Evolutionary conservation across 257 asterid genomes (phyloP), one percentile per base, ranked within the genome.

Genomic region (Solanum paucissectum): DNA sequence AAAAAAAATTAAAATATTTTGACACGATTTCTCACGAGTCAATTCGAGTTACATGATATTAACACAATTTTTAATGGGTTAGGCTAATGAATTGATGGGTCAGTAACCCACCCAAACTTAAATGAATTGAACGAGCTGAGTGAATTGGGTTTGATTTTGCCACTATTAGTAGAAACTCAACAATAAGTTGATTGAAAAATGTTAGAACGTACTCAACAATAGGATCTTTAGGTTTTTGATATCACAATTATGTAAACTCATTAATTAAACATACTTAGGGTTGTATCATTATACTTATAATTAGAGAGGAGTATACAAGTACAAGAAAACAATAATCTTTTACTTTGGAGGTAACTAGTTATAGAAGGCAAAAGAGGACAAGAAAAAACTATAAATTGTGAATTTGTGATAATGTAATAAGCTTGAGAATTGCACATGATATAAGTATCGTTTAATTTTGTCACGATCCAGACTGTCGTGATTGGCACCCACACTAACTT

Each of bases 81-180:
- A 0, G 0, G 9, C 23, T 49, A 49, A 49, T 14, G 3, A 2
- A 5, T 49, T 0, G 0, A 0, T 3, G 3, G 0, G 3, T 49
- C 3, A 49, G 0, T 49, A 49, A 49, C 2, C 9, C 20, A 49
- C 1, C 23, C 62, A 52, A 16, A 52, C 9, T 52, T 52, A 16
- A 52, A 52, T 16, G 9, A 14, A 49, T 49, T 14, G 21, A 3
- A 49, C 1, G 58, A 49, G 58, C 1, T 14, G 58, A 14, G 58
- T 16, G 58, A 49, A 49, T 49, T 14, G 58, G 1, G 18, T 49
- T 49, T 49, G 8, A 49, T 49, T 49, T 49, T 49, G 0, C 58
- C 58, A 49, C 60, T 5, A 42, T 16, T 2, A 14, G 62, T 6
- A 52, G 64, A 55, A 55, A 55, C 64, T 18, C 64, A 55, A 55